phyloP scores from a whole-genome alignment of 2,329 filamentous ascomycete genomes.

The Plenodomus tracheiphilus region DNA sequence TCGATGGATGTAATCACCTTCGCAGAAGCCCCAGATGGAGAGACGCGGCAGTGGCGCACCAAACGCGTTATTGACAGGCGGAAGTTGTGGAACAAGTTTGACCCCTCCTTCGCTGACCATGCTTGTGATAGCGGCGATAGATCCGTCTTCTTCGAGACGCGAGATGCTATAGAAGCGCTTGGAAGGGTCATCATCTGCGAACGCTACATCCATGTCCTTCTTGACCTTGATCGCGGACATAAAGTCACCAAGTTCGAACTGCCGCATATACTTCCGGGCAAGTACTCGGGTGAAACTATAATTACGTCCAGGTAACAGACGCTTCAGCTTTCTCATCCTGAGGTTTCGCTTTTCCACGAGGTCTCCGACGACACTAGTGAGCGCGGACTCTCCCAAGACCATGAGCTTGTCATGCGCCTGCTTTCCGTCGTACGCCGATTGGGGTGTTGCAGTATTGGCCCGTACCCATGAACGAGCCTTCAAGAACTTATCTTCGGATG shows the following conservation, averaged over 20 bases:
- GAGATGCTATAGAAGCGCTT: constrained; percentile 52
- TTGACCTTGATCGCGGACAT: constrained; percentile 65
- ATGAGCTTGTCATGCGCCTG: constrained; percentile 48
- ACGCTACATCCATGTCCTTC: constrained; percentile 59
- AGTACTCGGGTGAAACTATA: constrained; percentile 67
- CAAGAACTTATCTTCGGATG: constrained; percentile 13
- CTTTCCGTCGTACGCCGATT: constrained; percentile 44
- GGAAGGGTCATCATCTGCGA: constrained; percentile 38
- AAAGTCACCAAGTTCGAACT: constrained; percentile 46
- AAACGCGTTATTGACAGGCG: constrained; percentile 57
- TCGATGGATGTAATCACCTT: constrained; percentile 71
- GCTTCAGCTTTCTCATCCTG: constrained; percentile 63
- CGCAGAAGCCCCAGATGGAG: constrained; percentile 69
- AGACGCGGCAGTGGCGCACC: constrained; percentile 46
- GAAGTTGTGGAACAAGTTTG: constrained; percentile 56
- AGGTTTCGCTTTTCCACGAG: constrained; percentile 59
- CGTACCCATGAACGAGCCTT: constrained; percentile 52
- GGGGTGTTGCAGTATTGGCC: constrained; percentile 49
- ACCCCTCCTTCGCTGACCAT: constrained; percentile 64
- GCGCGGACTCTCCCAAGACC: constrained; percentile 33
- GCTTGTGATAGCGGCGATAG: constrained; percentile 68
- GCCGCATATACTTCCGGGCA: constrained; percentile 59
- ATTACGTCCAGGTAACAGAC: constrained; percentile 59
- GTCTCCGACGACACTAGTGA: constrained; percentile 57
- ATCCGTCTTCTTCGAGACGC: constrained; percentile 64